Percentiles rank a stretch among this genome's conserved stretches.
Evolutionary conservation across 495 filamentous ascomycete species (phyloP).

Genomic region (Pseudomonodictys pantanalensis): DNA sequence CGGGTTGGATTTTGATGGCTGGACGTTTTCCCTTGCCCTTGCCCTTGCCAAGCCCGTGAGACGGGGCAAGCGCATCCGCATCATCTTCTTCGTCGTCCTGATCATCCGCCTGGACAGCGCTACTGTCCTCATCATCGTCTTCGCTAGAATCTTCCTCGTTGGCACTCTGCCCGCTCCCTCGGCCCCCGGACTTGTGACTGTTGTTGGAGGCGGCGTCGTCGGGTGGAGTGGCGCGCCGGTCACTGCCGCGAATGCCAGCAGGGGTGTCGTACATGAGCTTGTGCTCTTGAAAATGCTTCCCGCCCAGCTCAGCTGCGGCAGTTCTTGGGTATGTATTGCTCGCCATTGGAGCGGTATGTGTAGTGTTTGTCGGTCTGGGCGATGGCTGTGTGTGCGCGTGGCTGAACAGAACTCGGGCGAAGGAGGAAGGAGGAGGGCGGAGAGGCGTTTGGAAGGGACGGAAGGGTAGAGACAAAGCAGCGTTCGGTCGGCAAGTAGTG

Average conservation of each 20-base stretch:
- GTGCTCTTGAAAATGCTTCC: constrained; percentile 24
- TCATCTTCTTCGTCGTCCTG: constrained; percentile 53
- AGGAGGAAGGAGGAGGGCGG: constrained; percentile 6
- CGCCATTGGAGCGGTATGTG: constrained; percentile 10
- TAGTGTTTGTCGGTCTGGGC: not conserved
- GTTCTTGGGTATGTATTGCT: constrained; percentile 6
- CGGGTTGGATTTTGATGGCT: constrained; percentile 24
- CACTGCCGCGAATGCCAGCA: constrained; percentile 9
- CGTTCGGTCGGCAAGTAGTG: constrained; percentile 30
- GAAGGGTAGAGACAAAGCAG: constrained; percentile 23
- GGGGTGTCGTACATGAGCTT: constrained; percentile 19
- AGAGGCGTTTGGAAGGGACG: constrained; percentile 12
- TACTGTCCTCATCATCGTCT: constrained; percentile 31
- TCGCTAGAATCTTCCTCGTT: constrained; percentile 25
- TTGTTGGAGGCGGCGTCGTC: constrained; percentile 12
- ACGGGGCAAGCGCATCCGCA: constrained; percentile 52
- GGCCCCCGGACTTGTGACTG: constrained; percentile 13
- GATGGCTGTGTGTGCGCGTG: constrained; percentile 16
- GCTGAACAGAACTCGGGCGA: constrained; percentile 15
- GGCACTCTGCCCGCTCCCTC: constrained; percentile 16
- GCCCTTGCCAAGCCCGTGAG: constrained; percentile 46
- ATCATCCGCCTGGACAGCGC: constrained; percentile 48
- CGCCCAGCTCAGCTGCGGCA: constrained; percentile 16
- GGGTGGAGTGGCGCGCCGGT: constrained; percentile 10
- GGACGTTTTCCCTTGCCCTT: constrained; percentile 35